These are phyloP conservation scores for Podospora sp. DNA, from an alignment of 495 filamentous ascomycete species.

Conservation along the genomic window DNA sequence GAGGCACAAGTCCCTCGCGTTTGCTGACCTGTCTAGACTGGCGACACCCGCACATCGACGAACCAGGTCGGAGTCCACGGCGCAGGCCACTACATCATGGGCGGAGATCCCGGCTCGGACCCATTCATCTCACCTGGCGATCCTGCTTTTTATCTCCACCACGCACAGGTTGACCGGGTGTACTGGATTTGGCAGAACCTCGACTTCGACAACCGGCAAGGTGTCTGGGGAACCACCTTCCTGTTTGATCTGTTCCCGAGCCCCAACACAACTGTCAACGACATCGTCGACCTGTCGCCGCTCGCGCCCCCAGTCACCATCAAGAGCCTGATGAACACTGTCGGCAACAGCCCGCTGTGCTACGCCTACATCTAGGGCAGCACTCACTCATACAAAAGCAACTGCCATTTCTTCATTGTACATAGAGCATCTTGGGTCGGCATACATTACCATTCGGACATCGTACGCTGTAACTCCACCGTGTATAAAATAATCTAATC, in stretches of 20 bases:
- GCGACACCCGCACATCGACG: slow-evolving; percentile 46
- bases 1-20: background rate
- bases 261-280: slow-evolving; percentile 38
- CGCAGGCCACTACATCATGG: slow-evolving; percentile 59
- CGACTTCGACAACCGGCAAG: slow-evolving; percentile 48
- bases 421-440: background rate
- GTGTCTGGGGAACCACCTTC: slow-evolving; percentile 41
- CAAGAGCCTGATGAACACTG: slow-evolving; percentile 36
- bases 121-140: slow-evolving; percentile 63
- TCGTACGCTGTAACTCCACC: background rate
- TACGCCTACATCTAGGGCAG: slow-evolving; percentile 34
- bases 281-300: slow-evolving; percentile 30
- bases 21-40: slow-evolving; percentile 20
- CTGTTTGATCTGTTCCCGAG: slow-evolving; percentile 44
- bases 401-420: background rate
- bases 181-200: slow-evolving; percentile 74
- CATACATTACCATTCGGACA: background rate
- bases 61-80: slow-evolving; percentile 59
- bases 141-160: slow-evolving; percentile 70
- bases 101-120: slow-evolving; percentile 48
- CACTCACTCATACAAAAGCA: background rate
- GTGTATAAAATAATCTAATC: background rate
- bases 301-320: slow-evolving; percentile 21
- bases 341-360: slow-evolving; percentile 29
- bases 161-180: slow-evolving; percentile 65